phyloP scores from a whole-genome alignment of 257 asterid genomes.

The Fraxinus anomala region DNA sequence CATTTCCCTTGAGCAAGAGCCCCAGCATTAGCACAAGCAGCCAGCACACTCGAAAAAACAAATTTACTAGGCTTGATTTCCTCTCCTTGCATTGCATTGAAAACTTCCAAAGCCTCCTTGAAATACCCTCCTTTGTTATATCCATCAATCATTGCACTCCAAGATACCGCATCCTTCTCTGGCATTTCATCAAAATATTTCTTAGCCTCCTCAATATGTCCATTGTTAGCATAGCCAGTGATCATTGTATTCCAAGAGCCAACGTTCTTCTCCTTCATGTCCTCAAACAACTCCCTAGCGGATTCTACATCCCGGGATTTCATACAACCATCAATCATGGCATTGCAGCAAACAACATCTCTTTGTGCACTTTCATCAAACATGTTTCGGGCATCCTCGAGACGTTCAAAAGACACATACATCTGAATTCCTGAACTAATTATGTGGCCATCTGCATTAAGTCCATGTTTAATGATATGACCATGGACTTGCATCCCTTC shows the following conservation, averaged over 20 bases:
- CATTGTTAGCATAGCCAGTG: slow-evolving; percentile 39
- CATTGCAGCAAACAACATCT: slow-evolving; percentile 50
- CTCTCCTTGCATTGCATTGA: slow-evolving; percentile 44
- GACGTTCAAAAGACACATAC: slow-evolving; percentile 43
- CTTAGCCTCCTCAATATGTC: slow-evolving; percentile 40
- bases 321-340: slow-evolving; percentile 57
- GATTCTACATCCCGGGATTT: slow-evolving; percentile 34
- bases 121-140: slow-evolving; percentile 30
- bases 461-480: slow-evolving; percentile 37
- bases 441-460: slow-evolving; percentile 33
- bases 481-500: slow-evolving; percentile 47
- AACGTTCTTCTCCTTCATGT: slow-evolving; percentile 34
- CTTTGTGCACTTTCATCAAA: slow-evolving; percentile 26
- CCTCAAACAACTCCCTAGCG: slow-evolving; percentile 36
- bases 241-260: slow-evolving; percentile 54
- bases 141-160: slow-evolving; percentile 58
- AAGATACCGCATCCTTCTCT: slow-evolving; percentile 44
- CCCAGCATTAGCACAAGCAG: slow-evolving; percentile 50
- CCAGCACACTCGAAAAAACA: slow-evolving; percentile 36
- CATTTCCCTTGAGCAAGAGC: slow-evolving; percentile 57
- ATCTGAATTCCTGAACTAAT: slow-evolving; percentile 49
- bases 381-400: slow-evolving; percentile 38
- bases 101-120: slow-evolving; percentile 51
- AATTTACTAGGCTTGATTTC: slow-evolving; percentile 30
- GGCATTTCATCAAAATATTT: slow-evolving; percentile 43